These are phyloP conservation scores for Myxozyma neotropica DNA, from an alignment of 805 yeast species.

Conservation along the genomic window DNA sequence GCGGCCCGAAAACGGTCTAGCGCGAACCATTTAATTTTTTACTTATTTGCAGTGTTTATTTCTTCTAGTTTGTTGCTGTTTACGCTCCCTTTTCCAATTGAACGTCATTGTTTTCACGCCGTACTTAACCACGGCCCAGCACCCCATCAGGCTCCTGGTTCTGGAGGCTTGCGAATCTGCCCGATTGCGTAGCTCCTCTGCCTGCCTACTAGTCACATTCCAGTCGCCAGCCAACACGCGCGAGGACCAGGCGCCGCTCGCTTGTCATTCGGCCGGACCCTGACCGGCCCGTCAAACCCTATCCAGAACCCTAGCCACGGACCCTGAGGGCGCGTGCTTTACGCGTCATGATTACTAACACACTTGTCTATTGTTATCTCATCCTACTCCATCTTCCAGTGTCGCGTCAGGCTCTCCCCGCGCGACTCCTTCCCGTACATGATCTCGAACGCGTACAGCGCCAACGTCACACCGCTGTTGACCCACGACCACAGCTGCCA, in stretches of 20 bases:
- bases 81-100: background rate
- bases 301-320: background rate
- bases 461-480: constrained; percentile 76
- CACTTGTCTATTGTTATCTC: no score
- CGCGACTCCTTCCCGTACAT: constrained; percentile 41
- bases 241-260: background rate
- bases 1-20: background rate
- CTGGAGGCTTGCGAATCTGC: background rate
- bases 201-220: constrained; percentile 10
- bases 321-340: background rate
- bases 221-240: background rate
- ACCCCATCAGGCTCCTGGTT: no score
- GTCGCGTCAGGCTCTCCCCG: constrained; percentile 32
- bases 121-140: no score
- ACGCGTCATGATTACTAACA: constrained; percentile 13
- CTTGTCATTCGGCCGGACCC: background rate
- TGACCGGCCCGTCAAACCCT: no score
- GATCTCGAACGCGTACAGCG: constrained; percentile 80
- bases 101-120: background rate
- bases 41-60: background rate
- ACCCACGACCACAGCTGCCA: constrained; percentile 98
- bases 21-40: background rate
- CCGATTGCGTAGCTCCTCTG: background rate
- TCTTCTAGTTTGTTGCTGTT: no score
- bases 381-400: constrained; percentile 38